Percentiles rank a stretch among this genome's conserved stretches.
These are phyloP conservation scores for Auricularia auricula-judae DNA, from an alignment of 768 basidiomycete genomes.

Conservation along the genomic window DNA sequence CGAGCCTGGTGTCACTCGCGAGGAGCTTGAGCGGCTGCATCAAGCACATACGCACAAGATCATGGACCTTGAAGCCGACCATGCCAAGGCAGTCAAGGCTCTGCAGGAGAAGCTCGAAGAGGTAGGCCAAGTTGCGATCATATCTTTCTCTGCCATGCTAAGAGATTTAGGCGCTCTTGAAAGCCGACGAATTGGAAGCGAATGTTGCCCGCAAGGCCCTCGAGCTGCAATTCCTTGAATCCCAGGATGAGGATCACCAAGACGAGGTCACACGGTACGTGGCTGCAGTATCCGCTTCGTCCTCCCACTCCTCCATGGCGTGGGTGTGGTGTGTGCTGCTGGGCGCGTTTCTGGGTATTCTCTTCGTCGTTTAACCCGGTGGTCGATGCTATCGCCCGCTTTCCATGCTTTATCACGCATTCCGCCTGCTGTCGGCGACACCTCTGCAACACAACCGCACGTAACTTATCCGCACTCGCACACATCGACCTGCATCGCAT, in stretches of 20 bases:
- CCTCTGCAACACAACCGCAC: background rate
- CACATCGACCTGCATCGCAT: background rate
- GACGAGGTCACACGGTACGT: slow-evolving; percentile 75
- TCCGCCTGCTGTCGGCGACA: slow-evolving; percentile 7
- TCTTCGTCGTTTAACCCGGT: slow-evolving; percentile 39
- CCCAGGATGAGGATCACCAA: slow-evolving; percentile 65
- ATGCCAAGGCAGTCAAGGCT: slow-evolving; percentile 45
- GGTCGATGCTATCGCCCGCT: slow-evolving; percentile 45
- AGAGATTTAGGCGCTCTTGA: slow-evolving; percentile 22
- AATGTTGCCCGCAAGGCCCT: slow-evolving; percentile 60
- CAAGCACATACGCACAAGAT: slow-evolving; percentile 80
- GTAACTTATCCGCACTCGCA: background rate
- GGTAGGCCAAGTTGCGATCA: background rate
- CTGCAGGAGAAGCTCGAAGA: slow-evolving; percentile 48
- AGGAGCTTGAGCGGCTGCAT: slow-evolving; percentile 66
- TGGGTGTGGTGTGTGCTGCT: background rate
- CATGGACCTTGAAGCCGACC: slow-evolving; percentile 57
- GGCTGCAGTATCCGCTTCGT: background rate
- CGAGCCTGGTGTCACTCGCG: slow-evolving; percentile 48
- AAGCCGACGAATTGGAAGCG: slow-evolving; percentile 43
- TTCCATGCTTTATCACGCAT: slow-evolving; percentile 18
- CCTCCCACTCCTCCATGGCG: background rate
- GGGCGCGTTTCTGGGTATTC: slow-evolving; percentile 28
- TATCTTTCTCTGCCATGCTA: background rate
- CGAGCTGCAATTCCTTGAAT: slow-evolving; percentile 73